Base-by-base conservation (phyloP, 352 stramenopile species). In the Plasmopara halstedii region DNA sequence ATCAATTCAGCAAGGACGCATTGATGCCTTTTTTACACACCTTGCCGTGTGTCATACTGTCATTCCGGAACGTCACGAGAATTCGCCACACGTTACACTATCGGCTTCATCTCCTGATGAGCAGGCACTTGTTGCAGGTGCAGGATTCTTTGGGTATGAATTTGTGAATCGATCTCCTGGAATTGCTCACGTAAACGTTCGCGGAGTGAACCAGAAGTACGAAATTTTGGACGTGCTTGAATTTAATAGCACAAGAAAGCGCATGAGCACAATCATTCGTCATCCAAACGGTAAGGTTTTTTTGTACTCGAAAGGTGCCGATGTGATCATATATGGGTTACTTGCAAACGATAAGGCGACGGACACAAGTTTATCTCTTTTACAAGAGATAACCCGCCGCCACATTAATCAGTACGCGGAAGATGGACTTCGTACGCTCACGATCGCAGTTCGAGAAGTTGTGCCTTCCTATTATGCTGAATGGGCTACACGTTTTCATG, bases 41-140 rank as follows among this genome's bases (percentile, higher is more conserved):
- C 44, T 98, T 15, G 81, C 88, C 0, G 68, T 97, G 5, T 96
- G 89, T 56, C 90, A 99, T 70, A 98, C 95, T 4, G 95, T 99
- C 41, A 97, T 99, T 35, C 94, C 97, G 0, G 96, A 99, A 67
- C 87, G 88, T 67, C 53, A 84, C 74, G 46, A 87, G 42, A 73
- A 71, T 38, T 88, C 77, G 2, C 65, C 41, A 8, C 61, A 81
- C 25, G 50, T 89, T 21, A 86, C 63, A 3, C 48, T 86, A 14
- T 89, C 77, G 0, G 77, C 77, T 18, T 88, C 80, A 2, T 91
- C 75, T 27, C 85, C 83, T 3, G 86, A 96, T 50, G 85, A 95
- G 20, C 80, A 95, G 45, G 85, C 83, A n/a, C 62, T 96, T 0
- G 85, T 96, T 3, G 70, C 70, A 2, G 83, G 73, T 1, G 84